Conservation (phyloP, 495 filamentous ascomycete species). For the Cryomyces minteri region DNA sequence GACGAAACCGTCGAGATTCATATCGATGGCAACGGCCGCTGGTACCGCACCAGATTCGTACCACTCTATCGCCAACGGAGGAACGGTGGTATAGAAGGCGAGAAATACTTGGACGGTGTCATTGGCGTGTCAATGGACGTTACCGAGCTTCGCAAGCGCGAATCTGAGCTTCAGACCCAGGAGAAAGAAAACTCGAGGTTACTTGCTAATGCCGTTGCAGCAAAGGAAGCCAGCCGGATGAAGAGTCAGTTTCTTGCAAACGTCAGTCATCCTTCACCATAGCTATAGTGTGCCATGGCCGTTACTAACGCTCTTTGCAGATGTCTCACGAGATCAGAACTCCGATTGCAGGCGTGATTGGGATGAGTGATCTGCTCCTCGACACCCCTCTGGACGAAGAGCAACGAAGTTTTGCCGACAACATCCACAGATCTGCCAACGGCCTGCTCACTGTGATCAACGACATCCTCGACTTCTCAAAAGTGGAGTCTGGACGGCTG, state of each 20-base stretch:
- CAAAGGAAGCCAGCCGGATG: conserved; percentile 49
- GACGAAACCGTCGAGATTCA: conserved; percentile 33
- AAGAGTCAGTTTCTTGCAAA: conserved; percentile 54
- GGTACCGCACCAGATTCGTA: conserved; percentile 46
- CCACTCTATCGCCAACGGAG: conserved; percentile 33
- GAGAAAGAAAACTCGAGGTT: conserved; percentile 42
- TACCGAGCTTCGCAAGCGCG: conserved; percentile 38
- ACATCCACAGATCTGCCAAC: conserved; percentile 65
- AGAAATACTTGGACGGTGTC: conserved; percentile 37
- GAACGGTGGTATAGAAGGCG: conserved; percentile 24
- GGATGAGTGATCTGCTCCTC: conserved; percentile 22
- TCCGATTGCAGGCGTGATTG: conserved; percentile 35
- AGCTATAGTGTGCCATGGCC: not conserved
- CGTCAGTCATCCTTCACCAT: not conserved
- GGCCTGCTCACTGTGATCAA: conserved; percentile 77
- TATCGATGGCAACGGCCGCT: conserved; percentile 29
- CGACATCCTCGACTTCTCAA: conserved; percentile 77
- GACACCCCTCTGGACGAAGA: conserved; percentile 47
- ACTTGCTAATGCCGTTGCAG: conserved; percentile 43
- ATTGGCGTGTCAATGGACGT: conserved; percentile 54
- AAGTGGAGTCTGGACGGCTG: conserved; percentile 59
- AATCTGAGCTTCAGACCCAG: conserved; percentile 34
- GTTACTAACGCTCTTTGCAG: not conserved
- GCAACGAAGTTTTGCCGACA: conserved; percentile 56
- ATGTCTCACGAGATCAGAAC: conserved; percentile 89